These are phyloP conservation scores for Alternaria metachromatica DNA, from an alignment of 2,329 filamentous ascomycete genomes.

Conservation along the genomic window DNA sequence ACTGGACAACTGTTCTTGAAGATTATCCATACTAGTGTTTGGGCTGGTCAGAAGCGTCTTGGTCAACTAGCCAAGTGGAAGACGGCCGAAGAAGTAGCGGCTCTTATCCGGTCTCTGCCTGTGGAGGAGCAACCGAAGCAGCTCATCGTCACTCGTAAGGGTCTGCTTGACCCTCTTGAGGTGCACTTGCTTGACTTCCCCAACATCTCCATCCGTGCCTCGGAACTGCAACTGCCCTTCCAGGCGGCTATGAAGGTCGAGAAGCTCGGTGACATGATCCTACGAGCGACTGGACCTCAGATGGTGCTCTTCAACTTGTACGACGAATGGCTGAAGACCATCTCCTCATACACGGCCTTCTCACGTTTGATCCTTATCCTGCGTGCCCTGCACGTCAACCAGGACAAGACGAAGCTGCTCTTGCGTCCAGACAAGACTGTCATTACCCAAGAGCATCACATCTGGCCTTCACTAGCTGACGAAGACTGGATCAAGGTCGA, in stretches of 20 bases:
- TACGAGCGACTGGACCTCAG: conserved; percentile 97
- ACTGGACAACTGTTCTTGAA: conserved; percentile 98
- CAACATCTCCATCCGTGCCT: conserved; percentile 97
- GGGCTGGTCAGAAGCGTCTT: conserved; percentile 98
- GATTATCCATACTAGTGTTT: conserved; percentile 99
- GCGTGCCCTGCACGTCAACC: conserved; percentile 94
- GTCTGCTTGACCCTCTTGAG: conserved; percentile 93
- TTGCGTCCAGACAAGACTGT: conserved; percentile 96
- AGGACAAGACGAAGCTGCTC: conserved; percentile 96
- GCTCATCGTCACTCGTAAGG: conserved; percentile 96
- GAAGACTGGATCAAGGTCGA: conserved; percentile 99
- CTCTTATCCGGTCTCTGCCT: conserved; percentile 90
- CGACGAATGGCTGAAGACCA: conserved; percentile 98
- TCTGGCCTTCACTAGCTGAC: conserved; percentile 93
- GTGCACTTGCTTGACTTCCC: conserved; percentile 98
- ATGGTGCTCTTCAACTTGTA: conserved; percentile 99
- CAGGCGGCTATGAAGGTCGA: conserved; percentile 99
- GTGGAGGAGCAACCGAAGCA: conserved; percentile 99
- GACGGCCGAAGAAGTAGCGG: conserved; percentile 98
- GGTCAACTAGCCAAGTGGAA: conserved; percentile 99
- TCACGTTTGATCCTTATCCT: conserved; percentile 93
- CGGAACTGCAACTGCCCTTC: conserved; percentile 95
- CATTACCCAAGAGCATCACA: conserved; percentile 98
- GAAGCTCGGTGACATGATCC: conserved; percentile 98
- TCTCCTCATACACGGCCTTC: conserved; percentile 98